Base-by-base conservation (phyloP, 306 rosid species). In the Malus sylvestris region DNA sequence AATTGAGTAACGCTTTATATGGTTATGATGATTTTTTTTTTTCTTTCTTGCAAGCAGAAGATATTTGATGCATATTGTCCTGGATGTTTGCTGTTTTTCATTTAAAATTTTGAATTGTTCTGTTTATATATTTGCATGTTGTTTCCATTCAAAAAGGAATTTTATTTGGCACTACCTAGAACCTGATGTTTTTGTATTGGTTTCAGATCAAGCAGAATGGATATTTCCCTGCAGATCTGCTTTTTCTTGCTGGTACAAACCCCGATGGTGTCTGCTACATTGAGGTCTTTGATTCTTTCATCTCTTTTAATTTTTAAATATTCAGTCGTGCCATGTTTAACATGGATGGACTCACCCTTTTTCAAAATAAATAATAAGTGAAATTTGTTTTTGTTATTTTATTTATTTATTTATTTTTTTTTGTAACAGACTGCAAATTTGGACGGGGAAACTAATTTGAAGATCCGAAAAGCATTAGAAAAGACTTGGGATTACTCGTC, bases 371-470 rank as follows among this genome's bases (percentile, higher is more conserved):
- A 38, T 20, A 58, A 38, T 1, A 5, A 49, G 20, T 14, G 16
- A 49, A 49, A 27, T 27, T 27, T 27, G 27, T 27, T 27, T 27
- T 27, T 27, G 27, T 27, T 27, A 27, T 27, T 27, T 27, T 27
- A 27, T 27, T 27, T 27, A 27, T 25, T 25, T 25, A 25, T 25
- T 25, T 25, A 25, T 25, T 23, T 45, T 3, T 27, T 73, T 74
- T 66, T 78, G 51, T 83, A 66, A 66, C 82, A 93, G 98, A 93
- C 98, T 74, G 97, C 98, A 78, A 91, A 93, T 87, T 86, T 93
- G 89, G 98, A 93, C 22, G 98, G 98, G 83, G 98, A 93, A 88
- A 93, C 98, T 38, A 93, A 93, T 86, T 89, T 93, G 83, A 93
- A 93, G 87, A 93, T 93, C 70, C 83, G 98, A 76, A 93, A 93